These are phyloP conservation scores for Hypoxylon subgilvum DNA, from an alignment of 495 filamentous ascomycete genomes.

Conservation along the genomic window DNA sequence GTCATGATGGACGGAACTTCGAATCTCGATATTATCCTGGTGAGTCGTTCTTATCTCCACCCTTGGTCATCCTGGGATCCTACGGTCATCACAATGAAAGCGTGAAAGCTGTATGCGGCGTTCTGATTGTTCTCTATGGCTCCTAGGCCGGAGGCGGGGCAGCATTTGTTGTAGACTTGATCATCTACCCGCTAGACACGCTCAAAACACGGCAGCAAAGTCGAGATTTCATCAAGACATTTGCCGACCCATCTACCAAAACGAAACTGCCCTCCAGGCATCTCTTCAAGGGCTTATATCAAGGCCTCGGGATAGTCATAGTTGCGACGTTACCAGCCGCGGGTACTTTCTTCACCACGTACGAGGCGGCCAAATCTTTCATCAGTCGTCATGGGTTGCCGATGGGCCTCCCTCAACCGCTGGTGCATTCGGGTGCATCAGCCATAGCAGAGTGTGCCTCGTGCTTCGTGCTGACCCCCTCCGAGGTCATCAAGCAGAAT, in stretches of 20 bases:
- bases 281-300: constrained; percentile 79
- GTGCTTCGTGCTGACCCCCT: constrained; percentile 83
- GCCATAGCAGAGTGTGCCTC: constrained; percentile 78
- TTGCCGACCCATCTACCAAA: constrained; percentile 62
- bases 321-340: constrained; percentile 87
- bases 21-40: constrained; percentile 49
- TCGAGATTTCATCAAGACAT: constrained; percentile 64
- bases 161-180: constrained; percentile 77
- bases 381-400: constrained; percentile 42
- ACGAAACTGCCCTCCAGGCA: constrained; percentile 55
- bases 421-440: constrained; percentile 74
- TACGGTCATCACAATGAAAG: no score
- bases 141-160: constrained; percentile 78
- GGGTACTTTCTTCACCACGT: constrained; percentile 88
- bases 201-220: constrained; percentile 86
- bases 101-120: no score
- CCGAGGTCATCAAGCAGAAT: constrained; percentile 93
- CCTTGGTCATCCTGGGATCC: not conserved
- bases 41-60: constrained; percentile 28
- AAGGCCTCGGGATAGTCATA: constrained; percentile 86
- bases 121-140: not conserved
- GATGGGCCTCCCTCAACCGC: constrained; percentile 61
- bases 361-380: constrained; percentile 74
- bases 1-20: constrained; percentile 37
- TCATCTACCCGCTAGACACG: constrained; percentile 84